These are phyloP conservation scores for Chlamydomonas applanata DNA, from an alignment of 139 green algal genomes.

Conservation along the genomic window DNA sequence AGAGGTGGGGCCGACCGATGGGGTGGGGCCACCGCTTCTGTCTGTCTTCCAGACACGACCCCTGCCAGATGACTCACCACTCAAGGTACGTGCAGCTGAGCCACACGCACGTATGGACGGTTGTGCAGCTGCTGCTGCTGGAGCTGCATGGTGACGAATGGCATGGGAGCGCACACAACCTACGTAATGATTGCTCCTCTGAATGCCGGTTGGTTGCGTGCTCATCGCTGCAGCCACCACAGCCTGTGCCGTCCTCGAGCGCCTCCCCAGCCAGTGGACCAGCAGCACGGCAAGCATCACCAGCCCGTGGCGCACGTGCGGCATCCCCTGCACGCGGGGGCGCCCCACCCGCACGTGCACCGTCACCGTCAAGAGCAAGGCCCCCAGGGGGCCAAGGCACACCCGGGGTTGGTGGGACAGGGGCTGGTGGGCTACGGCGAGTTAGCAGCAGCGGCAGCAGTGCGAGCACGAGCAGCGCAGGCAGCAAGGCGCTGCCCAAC, in stretches of 20 bases:
- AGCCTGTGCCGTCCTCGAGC: neutral
- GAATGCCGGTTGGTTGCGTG: too few species aligned
- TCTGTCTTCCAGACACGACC: slow-evolving; percentile 21
- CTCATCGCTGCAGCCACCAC: neutral
- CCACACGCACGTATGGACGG: too few species aligned
- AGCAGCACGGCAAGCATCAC: neutral
- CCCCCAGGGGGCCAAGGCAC: neutral
- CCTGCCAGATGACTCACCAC: slow-evolving; percentile 21
- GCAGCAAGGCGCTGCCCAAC: slow-evolving; percentile 5
- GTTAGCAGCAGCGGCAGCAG: neutral
- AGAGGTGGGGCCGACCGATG: neutral
- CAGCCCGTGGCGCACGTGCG: neutral
- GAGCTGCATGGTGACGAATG: neutral
- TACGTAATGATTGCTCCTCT: too few species aligned
- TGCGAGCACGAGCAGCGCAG: neutral
- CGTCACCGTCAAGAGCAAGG: neutral
- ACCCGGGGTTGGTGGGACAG: neutral
- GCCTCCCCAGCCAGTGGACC: neutral
- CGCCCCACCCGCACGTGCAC: neutral
- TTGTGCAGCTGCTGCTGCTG: neutral
- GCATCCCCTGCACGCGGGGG: neutral
- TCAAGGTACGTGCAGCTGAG: slow-evolving; percentile 8
- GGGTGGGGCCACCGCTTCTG: neutral
- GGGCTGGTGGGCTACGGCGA: neutral
- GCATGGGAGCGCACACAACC: too few species aligned